phyloP scores from a whole-genome alignment of 2,329 filamentous ascomycete species.

The Fusarium begoniae region DNA sequence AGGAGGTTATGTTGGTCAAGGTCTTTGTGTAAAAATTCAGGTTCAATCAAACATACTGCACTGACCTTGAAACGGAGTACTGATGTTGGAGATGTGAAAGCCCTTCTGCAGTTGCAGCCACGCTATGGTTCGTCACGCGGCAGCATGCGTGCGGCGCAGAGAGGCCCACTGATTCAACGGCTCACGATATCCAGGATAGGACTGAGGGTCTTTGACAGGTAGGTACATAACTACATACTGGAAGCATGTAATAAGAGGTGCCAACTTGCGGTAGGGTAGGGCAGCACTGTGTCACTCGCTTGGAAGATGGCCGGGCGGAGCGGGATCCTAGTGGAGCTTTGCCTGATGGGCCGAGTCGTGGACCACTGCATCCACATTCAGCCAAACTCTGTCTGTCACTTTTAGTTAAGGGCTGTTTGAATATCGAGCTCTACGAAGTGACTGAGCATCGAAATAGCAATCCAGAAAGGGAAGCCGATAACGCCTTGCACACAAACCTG shows the following conservation, averaged over 20 bases:
- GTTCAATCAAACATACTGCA: not conserved
- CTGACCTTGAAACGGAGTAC: not conserved
- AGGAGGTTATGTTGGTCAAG: slow-evolving; percentile 8
- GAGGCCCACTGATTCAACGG: slow-evolving; percentile 38
- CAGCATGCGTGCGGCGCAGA: slow-evolving; percentile 41
- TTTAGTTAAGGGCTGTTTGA: slow-evolving; percentile 7
- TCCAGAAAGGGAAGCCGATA: slow-evolving; percentile 15
- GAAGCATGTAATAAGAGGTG: not conserved
- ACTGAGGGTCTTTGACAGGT: slow-evolving; percentile 12
- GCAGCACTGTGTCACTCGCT: slow-evolving; percentile 36
- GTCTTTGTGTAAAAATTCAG: not conserved
- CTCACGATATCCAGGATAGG: slow-evolving; percentile 33
- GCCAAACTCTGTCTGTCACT: slow-evolving; percentile 8
- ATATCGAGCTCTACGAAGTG: not conserved
- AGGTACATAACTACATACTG: not conserved
- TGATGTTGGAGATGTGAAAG: not conserved
- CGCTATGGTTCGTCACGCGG: slow-evolving; percentile 41
- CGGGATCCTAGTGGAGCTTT: slow-evolving; percentile 22
- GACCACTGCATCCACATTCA: slow-evolving; percentile 17
- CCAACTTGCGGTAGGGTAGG: slow-evolving; percentile 17
- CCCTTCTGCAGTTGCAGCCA: slow-evolving; percentile 10
- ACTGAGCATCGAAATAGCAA: slow-evolving; percentile 23
- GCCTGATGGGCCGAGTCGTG: slow-evolving; percentile 31
- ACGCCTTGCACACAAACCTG: slow-evolving; percentile 27
- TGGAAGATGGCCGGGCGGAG: slow-evolving; percentile 23